phyloP scores from a whole-genome alignment of 2,329 filamentous ascomycete genomes.

The Corinectria fuckeliana region DNA sequence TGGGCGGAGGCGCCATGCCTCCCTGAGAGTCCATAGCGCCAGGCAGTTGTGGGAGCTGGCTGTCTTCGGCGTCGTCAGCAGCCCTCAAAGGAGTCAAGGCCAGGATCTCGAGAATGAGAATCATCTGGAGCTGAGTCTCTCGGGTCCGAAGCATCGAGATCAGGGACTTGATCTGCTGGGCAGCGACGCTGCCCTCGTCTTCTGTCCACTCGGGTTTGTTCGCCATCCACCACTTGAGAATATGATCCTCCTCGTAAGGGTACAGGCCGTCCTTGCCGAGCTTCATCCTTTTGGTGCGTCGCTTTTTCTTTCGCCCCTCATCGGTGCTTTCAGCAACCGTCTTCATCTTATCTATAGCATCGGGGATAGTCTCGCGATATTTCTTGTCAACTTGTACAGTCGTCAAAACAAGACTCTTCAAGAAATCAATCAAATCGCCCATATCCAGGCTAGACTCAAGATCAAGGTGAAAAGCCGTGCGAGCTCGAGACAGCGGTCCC shows the following conservation, averaged over 20 bases:
- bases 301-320: conserved; percentile 52
- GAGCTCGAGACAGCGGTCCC: conserved; percentile 76
- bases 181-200: conserved; percentile 54
- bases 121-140: conserved; percentile 82
- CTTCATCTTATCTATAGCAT: conserved; percentile 64
- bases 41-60: conserved; percentile 54
- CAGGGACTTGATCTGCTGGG: conserved; percentile 65
- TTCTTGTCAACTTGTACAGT: conserved; percentile 78
- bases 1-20: conserved; percentile 42
- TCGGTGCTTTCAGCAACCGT: conserved; percentile 63
- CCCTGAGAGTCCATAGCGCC: conserved; percentile 45
- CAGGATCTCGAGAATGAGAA: conserved; percentile 78
- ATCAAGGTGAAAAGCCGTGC: conserved; percentile 71
- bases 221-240: conserved; percentile 74
- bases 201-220: conserved; percentile 60
- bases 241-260: conserved; percentile 66
- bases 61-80: conserved; percentile 49
- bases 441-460: conserved; percentile 66
- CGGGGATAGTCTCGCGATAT: conserved; percentile 73
- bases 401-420: conserved; percentile 72
- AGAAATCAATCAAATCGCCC: conserved; percentile 68
- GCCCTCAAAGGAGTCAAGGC: conserved; percentile 66
- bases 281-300: conserved; percentile 68
- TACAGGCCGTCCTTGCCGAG: conserved; percentile 74
- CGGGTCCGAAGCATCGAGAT: conserved; percentile 72